Conservation (phyloP, 768 basidiomycete genomes). For the Psilocybe tampanensis region DNA sequence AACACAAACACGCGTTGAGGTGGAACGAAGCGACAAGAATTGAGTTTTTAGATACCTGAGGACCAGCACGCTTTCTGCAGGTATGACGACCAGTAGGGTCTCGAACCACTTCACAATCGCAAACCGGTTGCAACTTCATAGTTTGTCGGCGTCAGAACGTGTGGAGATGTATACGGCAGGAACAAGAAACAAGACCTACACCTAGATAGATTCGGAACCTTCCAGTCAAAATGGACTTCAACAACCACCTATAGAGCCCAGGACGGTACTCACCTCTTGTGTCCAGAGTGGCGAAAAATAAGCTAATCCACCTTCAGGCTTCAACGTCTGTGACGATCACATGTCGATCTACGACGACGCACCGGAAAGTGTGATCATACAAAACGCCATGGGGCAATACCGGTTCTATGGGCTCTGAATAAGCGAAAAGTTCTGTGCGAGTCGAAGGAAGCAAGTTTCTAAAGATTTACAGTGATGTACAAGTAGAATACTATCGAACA, state of each 20-base stretch:
- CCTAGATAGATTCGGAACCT: not conserved
- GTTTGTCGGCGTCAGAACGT: not conserved
- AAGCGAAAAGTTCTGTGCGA: not conserved
- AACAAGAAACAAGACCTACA: conserved; percentile 4
- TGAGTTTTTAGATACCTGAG: not conserved
- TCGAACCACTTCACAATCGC: conserved; percentile 32
- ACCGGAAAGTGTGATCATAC: conserved; percentile 30
- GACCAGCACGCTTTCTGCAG: conserved; percentile 27
- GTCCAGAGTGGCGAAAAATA: conserved; percentile 28
- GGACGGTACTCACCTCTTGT: conserved; percentile 17
- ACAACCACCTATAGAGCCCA: not conserved
- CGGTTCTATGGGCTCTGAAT: conserved; percentile 19
- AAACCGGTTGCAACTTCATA: conserved; percentile 27
- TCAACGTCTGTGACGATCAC: no score
- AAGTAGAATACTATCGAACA: conserved; percentile 14
- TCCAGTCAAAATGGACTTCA: not conserved
- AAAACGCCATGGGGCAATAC: conserved; percentile 27
- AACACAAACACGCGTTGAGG: no score
- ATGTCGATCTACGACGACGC: no score
- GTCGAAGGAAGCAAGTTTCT: not conserved
- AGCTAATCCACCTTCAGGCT: no score
- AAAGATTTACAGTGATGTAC: conserved; percentile 11
- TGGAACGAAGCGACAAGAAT: no score
- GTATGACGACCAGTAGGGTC: conserved; percentile 27
- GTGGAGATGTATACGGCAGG: not conserved